Conservation (phyloP, 2,329 filamentous ascomycete genomes). For the Diaporthe citriasiana region DNA sequence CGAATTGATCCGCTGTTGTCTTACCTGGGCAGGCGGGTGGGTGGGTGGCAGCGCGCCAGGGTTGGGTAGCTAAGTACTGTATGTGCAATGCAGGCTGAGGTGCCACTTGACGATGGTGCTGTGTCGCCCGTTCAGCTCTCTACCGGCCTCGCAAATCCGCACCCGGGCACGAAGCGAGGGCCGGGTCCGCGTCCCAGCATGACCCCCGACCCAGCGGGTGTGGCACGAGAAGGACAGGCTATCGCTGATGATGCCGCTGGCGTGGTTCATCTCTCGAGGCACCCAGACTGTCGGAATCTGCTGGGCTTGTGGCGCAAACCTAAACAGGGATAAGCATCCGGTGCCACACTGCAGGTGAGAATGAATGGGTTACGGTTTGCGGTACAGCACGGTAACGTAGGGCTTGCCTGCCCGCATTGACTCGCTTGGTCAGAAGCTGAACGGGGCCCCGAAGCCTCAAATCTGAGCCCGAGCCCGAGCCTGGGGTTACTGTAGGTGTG, state of each 20-base stretch:
- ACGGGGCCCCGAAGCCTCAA: not conserved
- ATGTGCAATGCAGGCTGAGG: slow-evolving; percentile 5
- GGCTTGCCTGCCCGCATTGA: slow-evolving; percentile 34
- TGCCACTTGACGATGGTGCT: slow-evolving; percentile 14
- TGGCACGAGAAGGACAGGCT: slow-evolving; percentile 9
- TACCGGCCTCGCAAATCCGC: slow-evolving; percentile 19
- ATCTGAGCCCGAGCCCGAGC: not conserved
- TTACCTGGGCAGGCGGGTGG: not conserved
- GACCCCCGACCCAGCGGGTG: not conserved
- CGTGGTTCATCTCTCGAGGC: slow-evolving; percentile 32
- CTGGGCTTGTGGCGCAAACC: slow-evolving; percentile 41
- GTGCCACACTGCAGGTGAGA: slow-evolving; percentile 39
- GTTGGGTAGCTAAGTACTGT: not conserved
- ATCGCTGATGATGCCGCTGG: slow-evolving; percentile 29
- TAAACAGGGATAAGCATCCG: slow-evolving; percentile 43
- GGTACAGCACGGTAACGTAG: slow-evolving; percentile 16
- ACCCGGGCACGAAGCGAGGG: slow-evolving; percentile 26
- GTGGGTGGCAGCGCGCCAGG: not conserved
- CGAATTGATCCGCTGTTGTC: slow-evolving; percentile 24
- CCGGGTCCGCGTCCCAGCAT: slow-evolving; percentile 22
- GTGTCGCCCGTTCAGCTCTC: slow-evolving; percentile 10
- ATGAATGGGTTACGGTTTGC: slow-evolving; percentile 25
- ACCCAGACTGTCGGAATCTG: slow-evolving; percentile 33
- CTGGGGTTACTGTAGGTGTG: not conserved
- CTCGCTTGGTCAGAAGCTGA: slow-evolving; percentile 23